Evolutionary conservation across 805 yeast genomes (phyloP).

Genomic region (Wickerhamiella slavikovae): DNA sequence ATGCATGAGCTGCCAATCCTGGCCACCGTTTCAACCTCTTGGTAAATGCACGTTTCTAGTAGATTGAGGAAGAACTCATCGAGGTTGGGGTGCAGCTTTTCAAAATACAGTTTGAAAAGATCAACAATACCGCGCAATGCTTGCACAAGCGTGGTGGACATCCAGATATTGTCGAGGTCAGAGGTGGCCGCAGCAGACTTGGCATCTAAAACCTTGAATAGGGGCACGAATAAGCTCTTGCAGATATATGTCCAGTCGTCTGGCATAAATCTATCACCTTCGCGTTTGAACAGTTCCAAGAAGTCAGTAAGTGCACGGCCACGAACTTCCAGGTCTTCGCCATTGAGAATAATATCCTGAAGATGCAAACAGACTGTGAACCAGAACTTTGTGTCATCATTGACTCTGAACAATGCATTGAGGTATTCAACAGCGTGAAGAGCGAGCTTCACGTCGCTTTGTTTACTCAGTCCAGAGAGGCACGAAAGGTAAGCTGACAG

Average conservation of each 20-base stretch:
- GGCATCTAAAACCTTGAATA: conserved; percentile 72
- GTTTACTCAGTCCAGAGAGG: conserved; percentile 64
- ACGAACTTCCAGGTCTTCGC: conserved; percentile 85
- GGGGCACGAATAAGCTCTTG: conserved; percentile 65
- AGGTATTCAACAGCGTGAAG: conserved; percentile 63
- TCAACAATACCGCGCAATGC: conserved; percentile 79
- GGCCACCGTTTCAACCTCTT: conserved; percentile 91
- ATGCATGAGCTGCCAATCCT: conserved; percentile 84
- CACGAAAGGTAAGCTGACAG: conserved; percentile 47
- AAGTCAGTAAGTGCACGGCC: conserved; percentile 66
- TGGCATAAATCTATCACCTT: conserved; percentile 56
- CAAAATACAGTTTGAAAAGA: conserved; percentile 66
- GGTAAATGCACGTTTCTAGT: conserved; percentile 75
- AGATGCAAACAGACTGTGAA: conserved; percentile 44
- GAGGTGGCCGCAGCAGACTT: conserved; percentile 49
- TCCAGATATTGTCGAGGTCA: conserved; percentile 85
- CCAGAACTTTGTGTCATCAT: conserved; percentile 8
- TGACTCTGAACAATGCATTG: conserved; percentile 21
- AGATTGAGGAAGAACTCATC: conserved; percentile 65
- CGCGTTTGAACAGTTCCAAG: conserved; percentile 60
- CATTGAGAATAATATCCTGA: conserved; percentile 78
- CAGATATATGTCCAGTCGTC: conserved; percentile 74
- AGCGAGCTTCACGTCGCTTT: conserved; percentile 53
- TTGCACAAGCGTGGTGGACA: conserved; percentile 88
- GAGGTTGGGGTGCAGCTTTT: conserved; percentile 47